Base-by-base conservation (phyloP, 2,329 filamentous ascomycete genomes). In the Dactylellina drechsleri region DNA sequence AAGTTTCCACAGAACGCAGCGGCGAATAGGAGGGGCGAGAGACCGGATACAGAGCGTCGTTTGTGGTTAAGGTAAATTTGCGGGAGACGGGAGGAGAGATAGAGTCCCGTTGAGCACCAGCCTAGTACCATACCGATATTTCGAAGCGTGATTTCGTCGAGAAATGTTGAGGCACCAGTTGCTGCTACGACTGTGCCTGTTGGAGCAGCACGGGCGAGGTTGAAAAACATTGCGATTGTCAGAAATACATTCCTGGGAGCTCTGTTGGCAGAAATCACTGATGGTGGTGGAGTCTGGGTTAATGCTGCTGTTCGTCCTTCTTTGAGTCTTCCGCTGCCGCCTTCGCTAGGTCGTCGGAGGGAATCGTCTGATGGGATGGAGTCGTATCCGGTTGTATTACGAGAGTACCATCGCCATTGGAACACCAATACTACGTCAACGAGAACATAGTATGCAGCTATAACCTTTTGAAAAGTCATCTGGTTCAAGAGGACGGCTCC, bases 1-100 rank as follows among this genome's bases (percentile, higher is more conserved):
- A 89, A 82, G 79, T 91, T 91, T 1, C 89, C 89, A 78, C 86
- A 86, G 80, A 91, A 91, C 2, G 89, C 89, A 4, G 89, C 89
- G 45, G 86, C 82, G 82, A 91, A 91, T 57, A 91, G 84, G 0
- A 87, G 82, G 0, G 88, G 87, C 0, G 85, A 87, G 7, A 91
- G 85, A 2, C 89, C 89, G 0, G 88, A 84, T 10, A 88, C 90
- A 50, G 87, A 89, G 79, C 87, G 86, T 57, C 88, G 87, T 59
- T 83, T 78, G 79, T 87, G 86, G 81, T 91, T 91, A 79, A 89
- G 88, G 83, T 88, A 87, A 43, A 91, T 84, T 79, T 91, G 89
- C 0, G 89, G 89, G 64, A 89, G 81, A 23, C 87, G 85, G 31
- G 87, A 89, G 76, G 83, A 84, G 41, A 89, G 85, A 78, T 89